phyloP scores from a whole-genome alignment of 345 rosid genomes.

The Aurinia saxatilis region DNA sequence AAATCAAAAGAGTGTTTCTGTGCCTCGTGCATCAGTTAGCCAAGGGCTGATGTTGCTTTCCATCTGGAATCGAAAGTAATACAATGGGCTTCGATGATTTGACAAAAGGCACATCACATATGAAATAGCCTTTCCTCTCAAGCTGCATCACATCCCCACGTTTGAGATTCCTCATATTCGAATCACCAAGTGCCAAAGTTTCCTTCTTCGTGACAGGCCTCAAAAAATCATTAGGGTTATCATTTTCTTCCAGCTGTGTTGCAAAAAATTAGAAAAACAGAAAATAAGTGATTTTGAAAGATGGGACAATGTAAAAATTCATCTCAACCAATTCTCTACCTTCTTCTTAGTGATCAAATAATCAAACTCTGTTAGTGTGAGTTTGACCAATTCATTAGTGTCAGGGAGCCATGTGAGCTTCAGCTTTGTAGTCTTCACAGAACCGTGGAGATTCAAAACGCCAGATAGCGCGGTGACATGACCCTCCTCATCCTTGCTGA shows the following conservation, averaged over 20 bases:
- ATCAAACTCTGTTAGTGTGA: constrained; percentile 53
- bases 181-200: constrained; percentile 70
- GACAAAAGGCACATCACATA: constrained; percentile 72
- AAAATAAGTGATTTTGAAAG: neutral
- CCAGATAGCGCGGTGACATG: constrained; percentile 49
- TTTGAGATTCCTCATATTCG: constrained; percentile 74
- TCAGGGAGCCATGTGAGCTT: constrained; percentile 91
- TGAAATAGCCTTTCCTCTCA: constrained; percentile 92
- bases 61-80: constrained; percentile 81
- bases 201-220: constrained; percentile 69
- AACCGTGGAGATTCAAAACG: constrained; percentile 71
- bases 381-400: constrained; percentile 47
- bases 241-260: constrained; percentile 81
- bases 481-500: constrained; percentile 55
- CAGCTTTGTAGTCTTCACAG: constrained; percentile 81
- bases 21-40: constrained; percentile 14
- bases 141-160: constrained; percentile 70
- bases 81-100: constrained; percentile 67
- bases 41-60: constrained; percentile 27
- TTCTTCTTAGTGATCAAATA: constrained; percentile 68
- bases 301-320: neutral
- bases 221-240: constrained; percentile 52
- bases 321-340: constrained; percentile 27
- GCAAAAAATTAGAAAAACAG: neutral
- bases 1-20: neutral